Evolutionary conservation across 306 rosid species (phyloP).

Genomic region (Dalbergia oliveri): DNA sequence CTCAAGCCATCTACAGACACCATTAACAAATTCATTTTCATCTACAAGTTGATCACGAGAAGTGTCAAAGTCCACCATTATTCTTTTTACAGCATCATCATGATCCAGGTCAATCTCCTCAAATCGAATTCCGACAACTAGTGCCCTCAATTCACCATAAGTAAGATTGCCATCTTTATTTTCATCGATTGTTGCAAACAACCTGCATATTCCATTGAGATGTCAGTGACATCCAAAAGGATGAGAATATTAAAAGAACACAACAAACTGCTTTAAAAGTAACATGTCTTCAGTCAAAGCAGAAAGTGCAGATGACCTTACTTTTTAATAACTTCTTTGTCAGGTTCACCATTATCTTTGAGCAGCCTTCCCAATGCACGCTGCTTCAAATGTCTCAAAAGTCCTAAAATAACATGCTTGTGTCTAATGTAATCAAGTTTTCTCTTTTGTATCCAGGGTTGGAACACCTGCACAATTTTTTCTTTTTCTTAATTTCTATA

Average conservation of each 20-base stretch:
- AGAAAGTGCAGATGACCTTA: conserved; percentile 46
- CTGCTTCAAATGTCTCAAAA: conserved; percentile 67
- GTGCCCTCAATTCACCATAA: conserved; percentile 70
- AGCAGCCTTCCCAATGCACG: conserved; percentile 74
- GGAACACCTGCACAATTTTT: conserved; percentile 72
- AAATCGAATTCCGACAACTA: conserved; percentile 75
- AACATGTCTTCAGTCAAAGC: conserved; percentile 32
- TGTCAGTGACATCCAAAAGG: conserved; percentile 34
- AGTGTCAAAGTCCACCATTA: conserved; percentile 76
- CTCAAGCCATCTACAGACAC: conserved; percentile 71
- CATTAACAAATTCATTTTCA: conserved; percentile 59
- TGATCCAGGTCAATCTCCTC: conserved; percentile 72
- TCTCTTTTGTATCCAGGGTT: conserved; percentile 92
- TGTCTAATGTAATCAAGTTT: conserved; percentile 71
- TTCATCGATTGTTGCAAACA: conserved; percentile 65
- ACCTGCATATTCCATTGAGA: conserved; percentile 57
- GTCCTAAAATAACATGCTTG: conserved; percentile 80
- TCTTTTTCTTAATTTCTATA: conserved; percentile 21
- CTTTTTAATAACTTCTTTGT: conserved; percentile 65
- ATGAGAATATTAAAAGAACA: conserved; percentile 7
- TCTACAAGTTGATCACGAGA: conserved; percentile 56
- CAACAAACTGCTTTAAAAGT: conserved; percentile 19
- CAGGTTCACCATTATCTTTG: conserved; percentile 68
- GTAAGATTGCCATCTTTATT: conserved; percentile 62
- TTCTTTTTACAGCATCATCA: conserved; percentile 64